Evolutionary conservation across 2,329 filamentous ascomycete species (phyloP), one percentile per base, ranked within the genome.

Genomic region (Capronia americana): DNA sequence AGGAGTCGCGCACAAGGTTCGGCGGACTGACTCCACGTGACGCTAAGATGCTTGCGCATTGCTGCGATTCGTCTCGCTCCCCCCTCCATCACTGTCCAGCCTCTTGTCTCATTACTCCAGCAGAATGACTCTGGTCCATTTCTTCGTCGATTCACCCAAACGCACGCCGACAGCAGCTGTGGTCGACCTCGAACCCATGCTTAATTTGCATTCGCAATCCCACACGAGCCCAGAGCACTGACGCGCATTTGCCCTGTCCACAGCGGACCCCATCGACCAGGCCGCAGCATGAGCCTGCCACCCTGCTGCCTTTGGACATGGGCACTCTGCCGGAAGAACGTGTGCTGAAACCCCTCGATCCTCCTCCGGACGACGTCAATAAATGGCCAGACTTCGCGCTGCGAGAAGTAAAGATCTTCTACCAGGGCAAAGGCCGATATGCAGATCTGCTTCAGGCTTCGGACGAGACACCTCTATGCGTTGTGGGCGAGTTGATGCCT

Each of bases 371-470:
- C 38, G 80, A 82, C 73, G 80, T 82, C 73, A 81, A 87, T 75
- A 82, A 88, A 71, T 89, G 86, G 85, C 83, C 86, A 59, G 84
- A 87, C 67, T 88, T 88, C 75, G 77, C 79, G 28, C 77, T 90
- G 65, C 82, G 77, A 66, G 82, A 88, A 70, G 86, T 83, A 66
- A 82, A 83, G 69, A 81, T 88, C 53, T 77, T 81, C 64, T 75
- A 80, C 51, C 79, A 80, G 44, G 82, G 83, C 63, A 82, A 83
- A 73, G 77, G 78, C 64, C 80, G 79, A 64, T 83, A 83, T 69
- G 82, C 82, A 26, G 87, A 82, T 73, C 76, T 90, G 30, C 78
- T 90, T 17, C 77, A 81, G 38, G 86, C 86, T 14, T 84, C 84
- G 62, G 80, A 81, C 11, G 78, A 84, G 38, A 81, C 82, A 61